Conservation (phyloP, 2,329 filamentous ascomycete genomes). For the Claviceps pazoutovae region DNA sequence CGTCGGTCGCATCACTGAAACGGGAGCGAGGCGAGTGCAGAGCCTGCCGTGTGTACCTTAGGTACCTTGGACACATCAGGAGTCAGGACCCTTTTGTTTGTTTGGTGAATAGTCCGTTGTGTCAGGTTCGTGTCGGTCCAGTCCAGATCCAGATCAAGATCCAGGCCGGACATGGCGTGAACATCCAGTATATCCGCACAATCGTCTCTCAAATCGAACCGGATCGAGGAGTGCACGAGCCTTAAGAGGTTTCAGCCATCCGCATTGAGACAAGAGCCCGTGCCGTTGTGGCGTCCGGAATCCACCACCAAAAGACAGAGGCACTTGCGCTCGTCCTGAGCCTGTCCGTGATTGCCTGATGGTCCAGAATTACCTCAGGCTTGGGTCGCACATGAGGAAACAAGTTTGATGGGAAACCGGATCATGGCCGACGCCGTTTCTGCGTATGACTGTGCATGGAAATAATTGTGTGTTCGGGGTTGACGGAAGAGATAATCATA, state of each 20-base stretch:
- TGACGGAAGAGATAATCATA: no score
- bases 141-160: not conserved
- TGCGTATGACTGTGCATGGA: no score
- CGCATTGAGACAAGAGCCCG: not conserved
- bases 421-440: no score
- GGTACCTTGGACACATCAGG: no score
- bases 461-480: no score
- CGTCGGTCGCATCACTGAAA: not conserved
- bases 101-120: not conserved
- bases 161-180: not conserved
- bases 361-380: no score
- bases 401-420: no score
- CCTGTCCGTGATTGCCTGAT: not conserved
- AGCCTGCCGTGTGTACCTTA: no score
- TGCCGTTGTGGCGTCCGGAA: not conserved
- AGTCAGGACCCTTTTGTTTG: no score
- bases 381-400: no score
- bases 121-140: not conserved
- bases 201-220: not conserved
- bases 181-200: not conserved
- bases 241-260: constrained; percentile 1
- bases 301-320: not conserved
- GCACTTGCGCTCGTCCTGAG: not conserved
- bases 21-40: no score
- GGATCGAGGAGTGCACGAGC: not conserved